Evolutionary conservation across 2,329 filamentous ascomycete genomes (phyloP).

Genomic region (Chrysoporthe deuterocubensis): DNA sequence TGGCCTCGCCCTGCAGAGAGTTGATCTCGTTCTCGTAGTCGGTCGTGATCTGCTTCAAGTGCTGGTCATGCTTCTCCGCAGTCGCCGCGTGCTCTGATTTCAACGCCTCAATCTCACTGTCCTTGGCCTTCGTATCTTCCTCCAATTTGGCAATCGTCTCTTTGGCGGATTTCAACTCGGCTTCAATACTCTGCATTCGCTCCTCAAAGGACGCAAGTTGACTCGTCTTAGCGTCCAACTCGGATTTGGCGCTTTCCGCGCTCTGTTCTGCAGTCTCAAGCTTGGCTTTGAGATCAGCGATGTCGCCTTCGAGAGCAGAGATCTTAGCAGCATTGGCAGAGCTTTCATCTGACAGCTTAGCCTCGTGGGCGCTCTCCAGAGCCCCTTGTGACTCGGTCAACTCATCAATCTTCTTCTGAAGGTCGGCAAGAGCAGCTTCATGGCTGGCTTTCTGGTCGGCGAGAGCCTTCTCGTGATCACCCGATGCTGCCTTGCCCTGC

Average conservation of each 20-base stretch:
- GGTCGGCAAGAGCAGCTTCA: constrained; percentile 49
- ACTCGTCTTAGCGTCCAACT: constrained; percentile 48
- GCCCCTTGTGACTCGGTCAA: constrained; percentile 52
- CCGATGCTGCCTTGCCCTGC: constrained; percentile 48
- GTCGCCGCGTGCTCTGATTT: constrained; percentile 51
- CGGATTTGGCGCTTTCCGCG: constrained; percentile 46
- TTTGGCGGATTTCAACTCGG: constrained; percentile 51
- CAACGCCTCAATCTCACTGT: constrained; percentile 53
- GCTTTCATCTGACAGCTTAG: constrained; percentile 49
- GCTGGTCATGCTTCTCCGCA: constrained; percentile 56
- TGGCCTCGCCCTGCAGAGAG: constrained; percentile 64
- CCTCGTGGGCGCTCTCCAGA: constrained; percentile 49
- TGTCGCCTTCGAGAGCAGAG: constrained; percentile 55
- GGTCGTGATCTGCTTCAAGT: constrained; percentile 61
- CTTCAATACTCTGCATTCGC: constrained; percentile 48
- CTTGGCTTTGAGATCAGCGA: constrained; percentile 54
- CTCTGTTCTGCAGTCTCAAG: constrained; percentile 53
- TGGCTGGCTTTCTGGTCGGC: constrained; percentile 56
- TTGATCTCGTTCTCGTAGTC: constrained; percentile 70
- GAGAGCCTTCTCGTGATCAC: constrained; percentile 54
- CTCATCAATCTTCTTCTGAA: constrained; percentile 61
- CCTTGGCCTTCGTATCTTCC: constrained; percentile 52
- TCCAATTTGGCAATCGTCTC: constrained; percentile 54
- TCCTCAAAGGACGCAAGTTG: constrained; percentile 45
- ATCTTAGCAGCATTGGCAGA: constrained; percentile 51